These are phyloP conservation scores for Aspergillus alliaceus DNA, from an alignment of 2,329 filamentous ascomycete genomes.

Conservation along the genomic window DNA sequence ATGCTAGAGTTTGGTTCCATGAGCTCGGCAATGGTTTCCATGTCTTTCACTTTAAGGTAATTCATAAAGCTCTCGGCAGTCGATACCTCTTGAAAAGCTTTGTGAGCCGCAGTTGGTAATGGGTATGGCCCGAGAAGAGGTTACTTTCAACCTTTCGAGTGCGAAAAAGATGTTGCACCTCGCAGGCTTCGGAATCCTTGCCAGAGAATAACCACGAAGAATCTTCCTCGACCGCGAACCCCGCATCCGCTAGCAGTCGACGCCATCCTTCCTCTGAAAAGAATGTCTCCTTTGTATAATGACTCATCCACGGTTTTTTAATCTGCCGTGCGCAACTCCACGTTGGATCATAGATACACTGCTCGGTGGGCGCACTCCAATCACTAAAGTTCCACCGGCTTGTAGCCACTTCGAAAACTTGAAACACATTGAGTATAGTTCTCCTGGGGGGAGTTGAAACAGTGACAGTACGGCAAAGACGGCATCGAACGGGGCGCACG, in stretches of 20 bases:
- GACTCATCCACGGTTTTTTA: constrained; percentile 13
- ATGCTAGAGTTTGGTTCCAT: no score
- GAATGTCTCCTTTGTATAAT: constrained; percentile 3
- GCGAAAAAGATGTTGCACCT: no score
- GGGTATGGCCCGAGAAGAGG: not conserved
- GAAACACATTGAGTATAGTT: constrained; percentile 9
- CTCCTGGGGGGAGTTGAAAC: constrained; percentile 12
- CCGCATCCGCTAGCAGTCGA: not conserved
- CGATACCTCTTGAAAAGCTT: no score
- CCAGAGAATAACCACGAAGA: not conserved
- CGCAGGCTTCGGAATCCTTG: no score
- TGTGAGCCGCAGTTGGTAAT: not conserved
- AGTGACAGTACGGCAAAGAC: constrained; percentile 17
- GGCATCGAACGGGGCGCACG: constrained; percentile 8
- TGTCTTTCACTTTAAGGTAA: not conserved
- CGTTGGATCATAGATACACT: constrained; percentile 8
- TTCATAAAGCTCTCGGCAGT: not conserved
- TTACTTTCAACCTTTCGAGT: not conserved
- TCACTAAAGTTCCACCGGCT: constrained; percentile 9
- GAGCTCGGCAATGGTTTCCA: no score
- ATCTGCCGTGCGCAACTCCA: constrained; percentile 12
- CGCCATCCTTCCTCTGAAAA: not conserved
- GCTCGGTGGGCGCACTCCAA: not conserved
- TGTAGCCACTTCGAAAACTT: constrained; percentile 16
- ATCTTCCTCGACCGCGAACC: not conserved